Evolutionary conservation across 495 filamentous ascomycete species (phyloP), one percentile per base, ranked within the genome.

Genomic region (Podospora pseudoanserina): DNA sequence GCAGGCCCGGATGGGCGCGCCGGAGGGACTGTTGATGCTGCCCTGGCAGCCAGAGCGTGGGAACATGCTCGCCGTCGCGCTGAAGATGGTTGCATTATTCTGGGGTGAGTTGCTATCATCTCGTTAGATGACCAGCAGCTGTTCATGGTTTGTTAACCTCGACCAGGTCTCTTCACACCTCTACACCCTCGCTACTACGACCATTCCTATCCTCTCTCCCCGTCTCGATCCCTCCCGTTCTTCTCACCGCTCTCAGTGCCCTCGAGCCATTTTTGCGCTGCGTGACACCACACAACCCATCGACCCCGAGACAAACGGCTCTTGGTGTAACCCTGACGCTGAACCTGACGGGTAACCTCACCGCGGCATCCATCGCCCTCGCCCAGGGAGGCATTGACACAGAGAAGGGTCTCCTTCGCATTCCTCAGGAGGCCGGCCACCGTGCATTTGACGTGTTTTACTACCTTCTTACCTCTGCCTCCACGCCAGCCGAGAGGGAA

Each of bases 371-470:
- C 20, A 79, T 97, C 57, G 87, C 92, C 7, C 80, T 98, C 11
- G 95, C 94, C 0, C 90, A 91, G 16, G 91, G 92, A 27, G 95
- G 95, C 23, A 90, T 98, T 68, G 92, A 98, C 76, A 93, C 93
- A 7, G 77, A 83, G 13, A 87, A 88, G 67, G 95, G 95, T 26
- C 83, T 99, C 26, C 83, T 98, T 30, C 87, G 92, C 53, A 86
- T 98, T 28, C 92, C 95, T 0, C 77, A 87, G 0, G 88, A 96
- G 74, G 67, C 87, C 6, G 95, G 96, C 23, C 93, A 91, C 75
- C 89, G 95, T 67, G 95, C 94, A n/a, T 99, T 98, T 72, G 94
- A 99, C 75, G 96, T 94, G 30, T 99, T 98, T 77, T 99, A 99
- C 80, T 98, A 97, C 71, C 87, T 99, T 3, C 83, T 97, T 26